Evolutionary conservation across 2,329 filamentous ascomycete genomes (phyloP).

Genomic region (Fusarium fracticaudum): DNA sequence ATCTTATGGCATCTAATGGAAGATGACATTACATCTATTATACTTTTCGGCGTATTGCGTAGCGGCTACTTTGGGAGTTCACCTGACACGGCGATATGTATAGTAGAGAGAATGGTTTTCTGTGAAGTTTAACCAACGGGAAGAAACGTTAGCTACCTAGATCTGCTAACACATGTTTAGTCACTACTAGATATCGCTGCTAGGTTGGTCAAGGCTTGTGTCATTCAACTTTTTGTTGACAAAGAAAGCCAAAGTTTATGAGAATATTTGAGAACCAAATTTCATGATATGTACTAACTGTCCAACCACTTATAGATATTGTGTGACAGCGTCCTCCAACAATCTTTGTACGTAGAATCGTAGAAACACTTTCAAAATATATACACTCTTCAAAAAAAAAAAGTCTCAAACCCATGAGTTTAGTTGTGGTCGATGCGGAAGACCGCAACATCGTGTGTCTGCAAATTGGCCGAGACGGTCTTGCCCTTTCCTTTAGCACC

Average conservation of each 20-base stretch:
- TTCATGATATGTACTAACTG: background rate
- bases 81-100: too few relatives aligned
- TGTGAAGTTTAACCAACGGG: background rate
- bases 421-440: slow-evolving; percentile 15
- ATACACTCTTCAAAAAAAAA: too few relatives aligned
- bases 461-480: slow-evolving; percentile 9
- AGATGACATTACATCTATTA: rapidly evolving
- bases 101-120: rapidly evolving
- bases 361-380: background rate
- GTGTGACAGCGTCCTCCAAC: background rate
- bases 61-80: too few relatives aligned
- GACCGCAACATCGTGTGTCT: slow-evolving; percentile 14
- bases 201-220: background rate
- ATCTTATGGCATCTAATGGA: rapidly evolving
- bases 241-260: background rate
- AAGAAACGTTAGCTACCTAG: background rate
- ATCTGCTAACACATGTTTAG: background rate
- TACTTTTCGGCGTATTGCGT: too few relatives aligned
- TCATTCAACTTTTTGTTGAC: background rate
- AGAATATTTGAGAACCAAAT: background rate
- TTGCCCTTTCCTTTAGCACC: slow-evolving; percentile 17
- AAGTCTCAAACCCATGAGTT: background rate
- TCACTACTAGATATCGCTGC: background rate
- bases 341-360: background rate
- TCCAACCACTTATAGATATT: background rate